Base-by-base conservation (phyloP, 768 basidiomycete species). In the Amanita jacksonii region DNA sequence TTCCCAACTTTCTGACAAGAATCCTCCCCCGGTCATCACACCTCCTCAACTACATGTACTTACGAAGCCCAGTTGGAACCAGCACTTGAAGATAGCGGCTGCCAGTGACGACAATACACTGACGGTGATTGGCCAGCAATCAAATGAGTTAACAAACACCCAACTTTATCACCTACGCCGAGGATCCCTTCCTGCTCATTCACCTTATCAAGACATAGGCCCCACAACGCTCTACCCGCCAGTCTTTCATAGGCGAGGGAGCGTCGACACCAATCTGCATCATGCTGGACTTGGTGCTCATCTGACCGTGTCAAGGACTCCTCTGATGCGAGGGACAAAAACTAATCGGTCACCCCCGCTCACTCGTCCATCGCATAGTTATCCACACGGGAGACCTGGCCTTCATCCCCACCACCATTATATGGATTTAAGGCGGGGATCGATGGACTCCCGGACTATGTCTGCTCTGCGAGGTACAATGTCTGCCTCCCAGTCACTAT, bases 121-220 rank as follows among this genome's bases (percentile, higher is more conserved):
- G 19, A 31, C 34, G n/a, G 16, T 5, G 23, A 9, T 16, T 13
- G 19, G 15, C 4, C 38, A 31, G 5, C 32, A 22, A 41, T 33
- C 35, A 28, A 40, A 23, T 32, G 43, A 16, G 41, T 43, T 37
- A 27, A 41, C 36, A 54, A 60, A 43, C 9, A 41, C 49, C 25
- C 61, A 61, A 44, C 43, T 64, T 18, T 60, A 61, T 46, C 51
- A 57, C 23, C 60, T 59, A 39, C 67, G 78, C 45, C 73, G 79
- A 25, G 74, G 76, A 13, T 81, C 79, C 3, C 65, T 80, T 24
- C 80, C 79, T 22, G 63, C 62, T 36, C 65, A 65, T 55, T 62
- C 62, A 19, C 44, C 20, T 13, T 63, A 54, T 49, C 58, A 46
- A 19, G 55, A 51, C 24, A 61, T 54, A 44, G 54, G 52, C n/a